A percentile compares a stretch with the other conserved stretches of the same genome.
Conservation (phyloP, 768 basidiomycete species). For the Russula sp. region DNA sequence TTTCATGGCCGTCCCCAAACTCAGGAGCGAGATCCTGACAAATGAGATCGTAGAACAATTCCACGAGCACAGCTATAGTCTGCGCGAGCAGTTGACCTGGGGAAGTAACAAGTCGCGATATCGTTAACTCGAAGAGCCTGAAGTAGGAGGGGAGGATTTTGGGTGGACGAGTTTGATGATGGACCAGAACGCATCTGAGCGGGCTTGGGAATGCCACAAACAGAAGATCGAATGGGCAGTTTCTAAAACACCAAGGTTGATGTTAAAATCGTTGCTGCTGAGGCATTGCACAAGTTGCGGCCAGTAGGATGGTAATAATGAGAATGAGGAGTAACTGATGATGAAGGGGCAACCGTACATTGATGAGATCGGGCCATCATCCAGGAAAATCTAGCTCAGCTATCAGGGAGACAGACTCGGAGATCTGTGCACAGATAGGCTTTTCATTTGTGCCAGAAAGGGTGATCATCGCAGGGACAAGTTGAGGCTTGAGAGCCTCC, state of each 20-base stretch:
- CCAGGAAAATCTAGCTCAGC: slow-evolving; percentile 46
- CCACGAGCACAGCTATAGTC: slow-evolving; percentile 71
- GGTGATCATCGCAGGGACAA: too few relatives aligned
- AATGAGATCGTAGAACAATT: slow-evolving; percentile 90
- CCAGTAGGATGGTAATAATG: slow-evolving; percentile 1
- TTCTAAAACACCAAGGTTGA: too few relatives aligned
- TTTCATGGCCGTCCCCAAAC: slow-evolving; percentile 47
- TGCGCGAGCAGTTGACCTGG: slow-evolving; percentile 53
- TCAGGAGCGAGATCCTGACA: slow-evolving; percentile 76
- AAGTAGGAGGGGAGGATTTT: too few relatives aligned
- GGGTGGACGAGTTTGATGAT: too few relatives aligned
- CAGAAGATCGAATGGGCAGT: too few relatives aligned
- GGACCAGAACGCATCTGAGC: too few relatives aligned
- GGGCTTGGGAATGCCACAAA: too few relatives aligned
- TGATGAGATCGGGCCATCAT: slow-evolving; percentile 73
- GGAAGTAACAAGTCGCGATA: slow-evolving; percentile 43
- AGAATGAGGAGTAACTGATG: not conserved
- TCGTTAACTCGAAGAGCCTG: slow-evolving; percentile 27
- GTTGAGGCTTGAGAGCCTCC: too few relatives aligned
- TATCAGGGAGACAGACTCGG: slow-evolving; percentile 88
- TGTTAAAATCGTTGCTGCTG: too few relatives aligned
- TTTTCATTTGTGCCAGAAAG: slow-evolving; percentile 53
- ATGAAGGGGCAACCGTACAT: slow-evolving; percentile 54
- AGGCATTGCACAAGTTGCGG: slow-evolving; percentile 73
- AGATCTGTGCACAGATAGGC: slow-evolving; percentile 73